Conservation (phyloP, 352 stramenopile species). For the Elongisporangium anandrum region DNA sequence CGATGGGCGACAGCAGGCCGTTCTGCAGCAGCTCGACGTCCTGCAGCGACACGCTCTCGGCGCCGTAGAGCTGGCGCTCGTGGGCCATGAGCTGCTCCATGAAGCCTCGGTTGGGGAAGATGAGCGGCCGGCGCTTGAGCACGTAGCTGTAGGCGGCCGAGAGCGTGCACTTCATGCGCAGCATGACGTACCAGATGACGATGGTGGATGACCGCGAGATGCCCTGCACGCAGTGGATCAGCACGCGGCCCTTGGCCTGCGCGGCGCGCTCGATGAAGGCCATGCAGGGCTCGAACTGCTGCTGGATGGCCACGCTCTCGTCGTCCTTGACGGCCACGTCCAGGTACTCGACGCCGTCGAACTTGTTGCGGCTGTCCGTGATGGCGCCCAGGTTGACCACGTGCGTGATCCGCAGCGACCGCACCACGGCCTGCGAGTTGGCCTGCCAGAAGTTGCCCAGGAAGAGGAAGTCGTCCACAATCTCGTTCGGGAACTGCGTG, state of each 20-base stretch:
- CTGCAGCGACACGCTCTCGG: slow-evolving; percentile 50
- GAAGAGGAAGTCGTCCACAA: slow-evolving; percentile 64
- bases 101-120: slow-evolving; percentile 79
- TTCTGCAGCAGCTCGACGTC: slow-evolving; percentile 70
- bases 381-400: slow-evolving; percentile 71
- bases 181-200: slow-evolving; percentile 81
- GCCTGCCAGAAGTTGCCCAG: slow-evolving; percentile 83
- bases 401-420: slow-evolving; percentile 60
- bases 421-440: slow-evolving; percentile 48
- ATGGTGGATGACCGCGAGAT: slow-evolving; percentile 75
- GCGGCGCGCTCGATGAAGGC: slow-evolving; percentile 50
- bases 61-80: slow-evolving; percentile 64
- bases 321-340: slow-evolving; percentile 61
- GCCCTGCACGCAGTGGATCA: slow-evolving; percentile 83
- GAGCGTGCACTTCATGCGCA: slow-evolving; percentile 60
- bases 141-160: slow-evolving; percentile 79
- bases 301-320: slow-evolving; percentile 51
- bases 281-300: slow-evolving; percentile 40
- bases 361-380: slow-evolving; percentile 48
- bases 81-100: slow-evolving; percentile 74
- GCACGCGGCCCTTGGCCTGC: slow-evolving; percentile 32
- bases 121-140: slow-evolving; percentile 65
- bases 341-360: slow-evolving; percentile 52
- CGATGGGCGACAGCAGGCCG: slow-evolving; percentile 47
- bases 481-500: slow-evolving; percentile 71